A percentile compares a stretch with the other conserved stretches of the same genome.
Evolutionary conservation across 2,329 filamentous ascomycete genomes (phyloP).

Genomic region (Coniochaeta sp.): DNA sequence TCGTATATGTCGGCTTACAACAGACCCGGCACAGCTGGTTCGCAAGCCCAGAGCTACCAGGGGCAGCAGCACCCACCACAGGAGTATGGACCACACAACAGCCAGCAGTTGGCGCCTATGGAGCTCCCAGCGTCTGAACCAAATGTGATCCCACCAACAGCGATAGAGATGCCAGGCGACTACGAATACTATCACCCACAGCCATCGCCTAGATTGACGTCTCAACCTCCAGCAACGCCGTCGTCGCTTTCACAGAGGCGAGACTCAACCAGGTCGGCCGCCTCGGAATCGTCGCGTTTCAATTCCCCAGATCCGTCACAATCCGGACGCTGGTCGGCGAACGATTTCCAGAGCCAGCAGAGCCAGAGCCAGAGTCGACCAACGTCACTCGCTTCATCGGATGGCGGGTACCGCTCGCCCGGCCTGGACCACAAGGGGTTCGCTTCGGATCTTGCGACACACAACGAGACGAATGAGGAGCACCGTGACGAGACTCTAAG

Average conservation of each 20-base stretch:
- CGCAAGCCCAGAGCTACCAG: constrained; percentile 12
- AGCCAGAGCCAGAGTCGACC: constrained; percentile 25
- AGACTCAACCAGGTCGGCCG: constrained; percentile 18
- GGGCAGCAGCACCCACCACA: constrained; percentile 9
- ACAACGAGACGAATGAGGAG: constrained; percentile 39
- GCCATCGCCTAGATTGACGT: constrained; percentile 19
- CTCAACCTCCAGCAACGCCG: constrained; percentile 13
- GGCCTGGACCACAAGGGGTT: constrained; percentile 32
- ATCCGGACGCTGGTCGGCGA: constrained; percentile 30
- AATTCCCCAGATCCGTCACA: constrained; percentile 12
- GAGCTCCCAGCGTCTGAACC: constrained; percentile 7
- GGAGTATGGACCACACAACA: constrained; percentile 11
- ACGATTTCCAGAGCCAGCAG: constrained; percentile 4
- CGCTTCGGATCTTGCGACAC: constrained; percentile 35
- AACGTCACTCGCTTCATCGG: constrained; percentile 16
- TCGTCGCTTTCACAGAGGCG: constrained; percentile 11
- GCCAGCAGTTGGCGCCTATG: constrained; percentile 31
- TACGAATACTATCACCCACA: constrained; percentile 39
- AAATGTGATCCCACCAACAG: background rate
- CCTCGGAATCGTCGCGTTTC: constrained; percentile 12
- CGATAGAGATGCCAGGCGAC: constrained; percentile 37
- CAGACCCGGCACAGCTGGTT: constrained; percentile 24
- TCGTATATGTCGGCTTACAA: constrained; percentile 16
- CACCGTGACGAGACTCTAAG: constrained; percentile 21
- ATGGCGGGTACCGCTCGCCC: constrained; percentile 28